phyloP scores from a whole-genome alignment of 192 early-diverging fungal species.

The Linnemannia schmuckeri region DNA sequence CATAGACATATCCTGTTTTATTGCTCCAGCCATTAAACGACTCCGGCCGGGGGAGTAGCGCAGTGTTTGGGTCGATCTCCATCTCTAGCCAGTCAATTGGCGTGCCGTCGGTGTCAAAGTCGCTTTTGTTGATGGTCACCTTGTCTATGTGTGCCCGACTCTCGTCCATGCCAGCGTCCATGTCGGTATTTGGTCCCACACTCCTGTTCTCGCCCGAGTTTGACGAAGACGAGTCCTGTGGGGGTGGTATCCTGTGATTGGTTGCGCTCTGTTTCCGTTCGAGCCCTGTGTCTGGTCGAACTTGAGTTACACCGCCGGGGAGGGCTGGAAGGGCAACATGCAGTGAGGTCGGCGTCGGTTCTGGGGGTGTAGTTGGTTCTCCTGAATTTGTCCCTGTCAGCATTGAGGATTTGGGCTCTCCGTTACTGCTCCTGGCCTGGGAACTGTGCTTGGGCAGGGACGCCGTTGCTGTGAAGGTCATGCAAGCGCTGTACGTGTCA shows the following conservation, averaged over 20 bases:
- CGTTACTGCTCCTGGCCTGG: not conserved
- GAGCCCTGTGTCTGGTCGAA: constrained; percentile 4
- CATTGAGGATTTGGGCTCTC: not conserved
- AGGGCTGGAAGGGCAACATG: not conserved
- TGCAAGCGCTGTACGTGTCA: not conserved
- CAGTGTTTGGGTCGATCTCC: not conserved
- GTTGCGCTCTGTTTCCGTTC: not conserved
- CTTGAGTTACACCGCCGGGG: constrained; percentile 17
- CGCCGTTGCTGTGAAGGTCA: not conserved
- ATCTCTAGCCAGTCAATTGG: constrained; percentile 1
- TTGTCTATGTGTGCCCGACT: not conserved
- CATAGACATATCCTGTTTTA: constrained; percentile 53
- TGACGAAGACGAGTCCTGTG: not conserved
- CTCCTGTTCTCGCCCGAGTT: not conserved
- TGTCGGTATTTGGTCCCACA: not conserved
- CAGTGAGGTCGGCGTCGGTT: not conserved
- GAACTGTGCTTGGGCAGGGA: not conserved
- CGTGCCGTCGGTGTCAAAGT: constrained; percentile 3
- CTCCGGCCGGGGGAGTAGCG: constrained; percentile 27
- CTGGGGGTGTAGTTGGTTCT: not conserved
- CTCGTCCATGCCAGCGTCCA: not conserved
- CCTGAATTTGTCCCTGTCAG: not conserved
- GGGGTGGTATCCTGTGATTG: not conserved
- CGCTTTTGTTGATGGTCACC: not conserved
- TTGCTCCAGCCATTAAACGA: constrained; percentile 42